Base-by-base conservation (phyloP, 108 stramenopile genomes). In the Conticribra guillardii region DNA sequence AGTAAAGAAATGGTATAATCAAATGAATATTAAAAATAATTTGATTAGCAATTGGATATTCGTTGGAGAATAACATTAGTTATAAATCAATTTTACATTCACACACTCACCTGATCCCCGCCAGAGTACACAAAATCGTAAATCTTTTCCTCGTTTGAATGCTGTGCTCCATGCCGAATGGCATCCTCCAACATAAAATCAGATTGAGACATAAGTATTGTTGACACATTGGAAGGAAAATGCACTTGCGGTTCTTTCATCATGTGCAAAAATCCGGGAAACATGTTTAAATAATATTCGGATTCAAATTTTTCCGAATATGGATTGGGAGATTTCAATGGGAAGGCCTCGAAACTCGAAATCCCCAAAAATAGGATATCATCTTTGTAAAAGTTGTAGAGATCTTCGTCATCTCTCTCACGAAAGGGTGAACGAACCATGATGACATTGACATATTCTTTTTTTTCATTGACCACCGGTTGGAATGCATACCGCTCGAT, bases 101-200 rank as follows among this genome's bases (percentile, higher is more conserved):
- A 3, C 15, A 7, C 22, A 45, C 62, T 29, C 19, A 65, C 64
- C 30, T 71, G 70, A 45, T 71, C 70, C 30, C 76, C 76, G 46
- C 76, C 76, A n/a, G 68, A 69, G 37, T 78, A 78, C 18, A 78
- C 76, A 70, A 78, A 78, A 55, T 78, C 76, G 22, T 78, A 78
- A 27, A 78, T 45, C 69, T 70, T 78, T 32, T 78, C 69, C 24
- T 48, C 60, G 22, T 61, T 18, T 23, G 21, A 47, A 34, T 70
- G 69, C 18, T 63, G 27, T 22, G 31, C 17, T 16, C 69, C 68
- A 50, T 65, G 65, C 7, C 14, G 28, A 15, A 48, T 57, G 0
- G 76, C 29, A 32, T 44, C 76, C n/a, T 78, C 76, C 37, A 69
- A 46, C 56, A 59, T 78, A 48, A 78, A 78, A 59, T 78, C 76